Conservation (phyloP, 345 rosid genomes). For the Crucihimalaya himalaica region DNA sequence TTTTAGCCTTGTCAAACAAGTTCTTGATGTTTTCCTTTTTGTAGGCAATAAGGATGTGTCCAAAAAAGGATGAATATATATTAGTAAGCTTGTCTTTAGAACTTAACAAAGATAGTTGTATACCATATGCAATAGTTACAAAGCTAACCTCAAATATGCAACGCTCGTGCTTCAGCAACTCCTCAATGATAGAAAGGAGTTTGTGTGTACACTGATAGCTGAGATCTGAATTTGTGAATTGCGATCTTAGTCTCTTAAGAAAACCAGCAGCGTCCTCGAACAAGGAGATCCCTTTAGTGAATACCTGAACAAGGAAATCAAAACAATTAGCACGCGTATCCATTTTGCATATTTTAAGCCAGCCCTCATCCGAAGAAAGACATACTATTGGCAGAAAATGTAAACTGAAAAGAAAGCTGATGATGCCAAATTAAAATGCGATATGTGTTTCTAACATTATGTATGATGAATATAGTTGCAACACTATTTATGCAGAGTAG, state of each 20-base stretch:
- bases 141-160: conserved; percentile 67
- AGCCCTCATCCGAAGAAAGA: conserved; percentile 3
- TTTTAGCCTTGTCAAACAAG: conserved; percentile 49
- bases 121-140: background rate
- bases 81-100: conserved; percentile 23
- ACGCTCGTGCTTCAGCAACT: conserved; percentile 67
- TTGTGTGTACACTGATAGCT: conserved; percentile 50
- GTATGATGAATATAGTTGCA: background rate
- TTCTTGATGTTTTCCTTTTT: conserved; percentile 50
- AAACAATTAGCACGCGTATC: conserved; percentile 15
- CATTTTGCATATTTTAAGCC: background rate
- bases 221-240: conserved; percentile 47
- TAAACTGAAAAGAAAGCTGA: background rate
- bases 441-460: background rate
- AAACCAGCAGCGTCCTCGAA: conserved; percentile 58
- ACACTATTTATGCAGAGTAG: background rate
- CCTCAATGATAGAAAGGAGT: conserved; percentile 58
- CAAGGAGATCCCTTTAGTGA: conserved; percentile 55
- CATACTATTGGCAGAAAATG: background rate
- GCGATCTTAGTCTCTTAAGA: conserved; percentile 55
- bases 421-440: background rate
- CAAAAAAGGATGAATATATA: conserved; percentile 8
- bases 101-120: conserved; percentile 11
- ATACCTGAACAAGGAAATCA: conserved; percentile 51
- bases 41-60: conserved; percentile 12